Evolutionary conservation across 1,139 yeast genomes (phyloP).

Genomic region (Candida sanyaensis): DNA sequence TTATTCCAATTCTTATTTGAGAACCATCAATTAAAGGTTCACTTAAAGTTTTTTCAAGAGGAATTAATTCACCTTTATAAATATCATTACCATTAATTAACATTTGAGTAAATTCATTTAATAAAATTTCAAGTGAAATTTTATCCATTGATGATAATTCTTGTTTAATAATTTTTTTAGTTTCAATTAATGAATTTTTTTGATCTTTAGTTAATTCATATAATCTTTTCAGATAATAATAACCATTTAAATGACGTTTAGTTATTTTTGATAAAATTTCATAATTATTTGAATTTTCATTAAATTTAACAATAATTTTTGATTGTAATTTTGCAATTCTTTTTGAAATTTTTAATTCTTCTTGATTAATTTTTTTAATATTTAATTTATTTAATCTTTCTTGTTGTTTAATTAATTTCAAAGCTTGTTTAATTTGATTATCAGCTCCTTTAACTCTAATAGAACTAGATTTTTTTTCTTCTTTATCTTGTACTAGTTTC

Average conservation of each 20-base stretch:
- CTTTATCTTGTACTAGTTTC: too few relatives aligned
- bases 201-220: not conserved
- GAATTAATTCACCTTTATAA: conserved; percentile 29
- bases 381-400: not conserved
- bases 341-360: not conserved
- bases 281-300: conserved; percentile 4
- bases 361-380: not conserved
- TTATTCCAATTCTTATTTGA: not conserved
- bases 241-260: not conserved
- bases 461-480: too few relatives aligned
- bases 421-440: too few relatives aligned
- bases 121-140: conserved; percentile 19
- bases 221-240: not conserved
- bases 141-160: conserved; percentile 20
- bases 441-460: too few relatives aligned
- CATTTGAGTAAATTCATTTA: conserved; percentile 28
- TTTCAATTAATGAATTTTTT: not conserved
- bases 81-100: conserved; percentile 31
- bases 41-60: not conserved
- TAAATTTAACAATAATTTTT: not conserved
- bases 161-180: not conserved
- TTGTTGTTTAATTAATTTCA: not conserved
- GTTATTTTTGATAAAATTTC: not conserved
- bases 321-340: not conserved
- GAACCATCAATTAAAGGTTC: conserved; percentile 3